These are phyloP conservation scores for Hemileccinum impolitum DNA, from an alignment of 768 basidiomycete genomes.

Conservation along the genomic window DNA sequence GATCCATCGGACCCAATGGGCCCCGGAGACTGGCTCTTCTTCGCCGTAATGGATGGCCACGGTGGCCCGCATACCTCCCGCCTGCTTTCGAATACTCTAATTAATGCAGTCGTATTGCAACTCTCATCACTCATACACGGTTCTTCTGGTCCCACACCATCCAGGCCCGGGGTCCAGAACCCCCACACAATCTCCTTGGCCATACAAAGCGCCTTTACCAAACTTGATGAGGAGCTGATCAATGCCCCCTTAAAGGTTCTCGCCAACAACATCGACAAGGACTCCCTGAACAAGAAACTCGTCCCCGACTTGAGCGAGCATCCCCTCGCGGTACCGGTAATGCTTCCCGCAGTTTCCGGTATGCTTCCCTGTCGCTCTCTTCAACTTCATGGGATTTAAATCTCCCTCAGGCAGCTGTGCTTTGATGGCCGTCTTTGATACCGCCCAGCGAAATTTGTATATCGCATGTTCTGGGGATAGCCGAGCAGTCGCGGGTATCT, in stretches of 20 bases:
- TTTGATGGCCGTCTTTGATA: slow-evolving; percentile 83
- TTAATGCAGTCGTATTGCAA: slow-evolving; percentile 79
- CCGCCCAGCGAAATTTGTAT: slow-evolving; percentile 76
- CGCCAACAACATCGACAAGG: slow-evolving; percentile 51
- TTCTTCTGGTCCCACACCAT: slow-evolving; percentile 31
- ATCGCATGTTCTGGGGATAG: slow-evolving; percentile 93
- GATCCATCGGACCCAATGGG: slow-evolving; percentile 56
- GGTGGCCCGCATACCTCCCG: slow-evolving; percentile 79
- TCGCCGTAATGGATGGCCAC: slow-evolving; percentile 91
- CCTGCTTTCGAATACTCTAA: slow-evolving; percentile 77
- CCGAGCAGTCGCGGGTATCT: slow-evolving; percentile 92
- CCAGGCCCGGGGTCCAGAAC: slow-evolving; percentile 36
- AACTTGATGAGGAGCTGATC: slow-evolving; percentile 83
- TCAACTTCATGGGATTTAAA: slow-evolving; percentile 11
- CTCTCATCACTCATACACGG: slow-evolving; percentile 53
- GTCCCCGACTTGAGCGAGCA: slow-evolving; percentile 69
- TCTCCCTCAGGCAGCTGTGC: slow-evolving; percentile 76
- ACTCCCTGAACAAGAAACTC: slow-evolving; percentile 46
- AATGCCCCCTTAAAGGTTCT: slow-evolving; percentile 74
- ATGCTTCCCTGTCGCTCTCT: slow-evolving; percentile 12
- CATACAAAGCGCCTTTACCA: slow-evolving; percentile 72
- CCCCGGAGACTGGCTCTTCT: slow-evolving; percentile 76
- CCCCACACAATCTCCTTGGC: slow-evolving; percentile 60
- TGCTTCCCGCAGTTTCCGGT: slow-evolving; percentile 83
- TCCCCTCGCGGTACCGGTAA: slow-evolving; percentile 64